Evolutionary conservation across 331 rosid species (phyloP).

Genomic region (Quercus tomentella): DNA sequence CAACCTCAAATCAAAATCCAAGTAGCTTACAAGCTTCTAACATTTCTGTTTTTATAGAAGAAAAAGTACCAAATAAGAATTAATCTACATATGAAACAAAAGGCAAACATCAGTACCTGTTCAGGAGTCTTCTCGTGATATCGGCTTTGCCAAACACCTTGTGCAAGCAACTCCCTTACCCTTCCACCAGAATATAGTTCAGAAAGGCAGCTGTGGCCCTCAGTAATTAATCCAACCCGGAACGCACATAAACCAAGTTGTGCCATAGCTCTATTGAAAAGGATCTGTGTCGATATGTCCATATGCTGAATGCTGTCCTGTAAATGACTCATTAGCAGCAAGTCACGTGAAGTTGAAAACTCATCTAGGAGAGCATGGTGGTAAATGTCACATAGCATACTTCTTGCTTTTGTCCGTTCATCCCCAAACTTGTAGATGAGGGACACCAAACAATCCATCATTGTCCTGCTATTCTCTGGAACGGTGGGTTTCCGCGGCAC

Average conservation of each 20-base stretch:
- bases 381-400: slow-evolving; percentile 95
- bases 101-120: slow-evolving; percentile 48
- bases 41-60: too few species aligned
- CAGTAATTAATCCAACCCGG: slow-evolving; percentile 68
- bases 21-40: neutral
- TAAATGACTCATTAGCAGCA: slow-evolving; percentile 94
- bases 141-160: slow-evolving; percentile 89
- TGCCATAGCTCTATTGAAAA: slow-evolving; percentile 91
- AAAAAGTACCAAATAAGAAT: neutral
- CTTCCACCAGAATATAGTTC: slow-evolving; percentile 98
- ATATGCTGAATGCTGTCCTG: slow-evolving; percentile 83
- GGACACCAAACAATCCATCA: slow-evolving; percentile 80
- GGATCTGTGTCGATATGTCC: slow-evolving; percentile 95
- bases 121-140: slow-evolving; percentile 98
- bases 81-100: neutral
- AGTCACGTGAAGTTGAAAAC: slow-evolving; percentile 79
- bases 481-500: slow-evolving; percentile 84
- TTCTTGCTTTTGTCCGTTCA: slow-evolving; percentile 97
- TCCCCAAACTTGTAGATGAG: slow-evolving; percentile 80
- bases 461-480: slow-evolving; percentile 68
- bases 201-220: slow-evolving; percentile 85
- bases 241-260: slow-evolving; percentile 94
- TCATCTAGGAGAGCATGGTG: slow-evolving; percentile 87
- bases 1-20: neutral
- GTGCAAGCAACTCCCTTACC: slow-evolving; percentile 96